Percentiles rank a stretch among this genome's conserved stretches.
These are phyloP conservation scores for Rubus parviflorus DNA, from an alignment of 306 rosid species.

Conservation along the genomic window DNA sequence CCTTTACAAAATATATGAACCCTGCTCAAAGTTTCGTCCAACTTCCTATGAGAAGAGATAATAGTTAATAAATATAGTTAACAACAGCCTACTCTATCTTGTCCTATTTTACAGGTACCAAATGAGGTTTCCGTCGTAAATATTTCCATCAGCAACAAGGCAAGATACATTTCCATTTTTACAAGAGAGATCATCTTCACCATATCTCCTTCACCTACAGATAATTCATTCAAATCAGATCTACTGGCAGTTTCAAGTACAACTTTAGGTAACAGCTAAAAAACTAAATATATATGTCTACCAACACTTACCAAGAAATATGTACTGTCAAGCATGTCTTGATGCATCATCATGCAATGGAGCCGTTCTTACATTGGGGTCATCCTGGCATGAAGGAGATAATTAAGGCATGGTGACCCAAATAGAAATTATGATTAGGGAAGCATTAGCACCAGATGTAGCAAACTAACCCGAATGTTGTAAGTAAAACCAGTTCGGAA, in stretches of 20 bases:
- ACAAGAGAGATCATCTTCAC: slow-evolving; percentile 35
- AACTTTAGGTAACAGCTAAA: not conserved
- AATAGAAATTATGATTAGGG: slow-evolving; percentile 1
- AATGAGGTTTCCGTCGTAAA: slow-evolving; percentile 27
- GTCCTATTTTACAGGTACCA: slow-evolving; percentile 56
- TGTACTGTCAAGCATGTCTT: slow-evolving; percentile 62
- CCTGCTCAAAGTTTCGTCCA: slow-evolving; percentile 31
- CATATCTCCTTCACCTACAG: slow-evolving; percentile 35
- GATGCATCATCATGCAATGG: slow-evolving; percentile 93
- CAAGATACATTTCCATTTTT: slow-evolving; percentile 32
- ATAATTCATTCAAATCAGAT: slow-evolving; percentile 21
- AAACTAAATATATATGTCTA: slow-evolving; percentile 26
- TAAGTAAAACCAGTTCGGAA: slow-evolving; percentile 76
- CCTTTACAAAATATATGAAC: slow-evolving; percentile 43
- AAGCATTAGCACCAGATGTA: slow-evolving; percentile 6
- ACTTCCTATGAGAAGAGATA: slow-evolving; percentile 28
- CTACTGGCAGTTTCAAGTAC: slow-evolving; percentile 18
- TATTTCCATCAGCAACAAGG: slow-evolving; percentile 26
- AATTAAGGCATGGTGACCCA: slow-evolving; percentile 16
- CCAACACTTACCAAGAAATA: slow-evolving; percentile 26
- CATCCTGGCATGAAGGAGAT: slow-evolving; percentile 66
- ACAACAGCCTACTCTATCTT: slow-evolving; percentile 39
- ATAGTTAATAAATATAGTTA: slow-evolving; percentile 31
- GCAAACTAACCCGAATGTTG: slow-evolving; percentile 79
- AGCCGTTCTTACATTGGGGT: slow-evolving; percentile 80